Evolutionary conservation across 129 eudicot genomes (phyloP), one percentile per base, ranked within the genome.

Genomic region (Calendula officinalis): DNA sequence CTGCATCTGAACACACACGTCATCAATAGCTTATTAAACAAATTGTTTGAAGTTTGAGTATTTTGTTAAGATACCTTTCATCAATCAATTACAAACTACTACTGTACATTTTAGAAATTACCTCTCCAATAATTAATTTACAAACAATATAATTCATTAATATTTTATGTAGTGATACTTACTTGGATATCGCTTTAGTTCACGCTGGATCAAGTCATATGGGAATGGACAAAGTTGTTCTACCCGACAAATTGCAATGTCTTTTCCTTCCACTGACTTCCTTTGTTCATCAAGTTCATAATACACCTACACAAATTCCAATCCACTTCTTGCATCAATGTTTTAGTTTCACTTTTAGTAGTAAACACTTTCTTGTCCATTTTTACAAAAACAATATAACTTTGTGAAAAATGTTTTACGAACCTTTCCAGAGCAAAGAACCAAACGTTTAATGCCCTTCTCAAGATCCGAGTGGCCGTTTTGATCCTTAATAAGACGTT

Each of bases 211-310:
- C 55, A 91, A 94, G 72, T 91, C 94, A 43, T 91, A 91, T 2
- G 98, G 98, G 96, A 91, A 91, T 9, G 98, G 98, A 66, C 95
- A 84, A 72, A 91, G 96, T 71, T 91, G 98, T 71, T 91, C 98
- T 58, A 91, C 88, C 68, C 98, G 78, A 77, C 98, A 91, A 64
- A 91, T 84, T 5, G 98, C 98, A 43, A 91, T 39, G 57, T 91
- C 98, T 64, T 80, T 87, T 54, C 77, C 74, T 4, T 62, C 70
- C 8, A 48, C 67, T 42, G 90, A 82, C 70, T 51, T 82, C 78
- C 98, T 77, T 71, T 71, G 78, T 63, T 91, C 98, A 56, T 87
- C 88, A 72, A 91, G 96, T 78, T 91, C 98, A 44, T 91, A 91
- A 66, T 91, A 91, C 13, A 91, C 83, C 98, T 91, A 72, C 65